Evolutionary conservation across 2,329 filamentous ascomycete species (phyloP).

Genomic region (Talaromyces verruculosus): DNA sequence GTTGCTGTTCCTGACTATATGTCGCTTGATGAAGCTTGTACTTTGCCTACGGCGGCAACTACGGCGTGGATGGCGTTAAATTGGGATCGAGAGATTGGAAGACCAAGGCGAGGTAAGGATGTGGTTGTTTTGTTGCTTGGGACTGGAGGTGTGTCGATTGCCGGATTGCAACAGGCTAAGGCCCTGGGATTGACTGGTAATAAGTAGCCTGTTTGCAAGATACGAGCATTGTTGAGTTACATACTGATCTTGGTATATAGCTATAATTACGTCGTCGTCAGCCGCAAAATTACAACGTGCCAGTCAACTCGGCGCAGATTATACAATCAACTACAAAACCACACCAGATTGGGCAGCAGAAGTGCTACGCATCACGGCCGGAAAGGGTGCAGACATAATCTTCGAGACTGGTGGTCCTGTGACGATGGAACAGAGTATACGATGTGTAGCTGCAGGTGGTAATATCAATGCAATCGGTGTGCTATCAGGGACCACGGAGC

Average conservation of each 20-base stretch:
- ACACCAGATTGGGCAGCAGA: slow-evolving; percentile 48
- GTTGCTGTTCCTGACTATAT: slow-evolving; percentile 44
- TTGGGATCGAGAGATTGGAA: slow-evolving; percentile 39
- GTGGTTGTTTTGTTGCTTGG: slow-evolving; percentile 58
- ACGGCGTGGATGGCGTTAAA: slow-evolving; percentile 54
- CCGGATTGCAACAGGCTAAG: slow-evolving; percentile 49
- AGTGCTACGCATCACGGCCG: slow-evolving; percentile 46
- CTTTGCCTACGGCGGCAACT: slow-evolving; percentile 49
- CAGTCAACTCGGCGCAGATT: slow-evolving; percentile 49
- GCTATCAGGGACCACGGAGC: slow-evolving; percentile 48
- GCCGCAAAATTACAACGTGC: slow-evolving; percentile 53
- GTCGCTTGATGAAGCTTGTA: slow-evolving; percentile 41
- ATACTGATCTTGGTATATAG: slow-evolving; percentile 29
- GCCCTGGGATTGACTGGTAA: slow-evolving; percentile 45
- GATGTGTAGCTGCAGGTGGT: slow-evolving; percentile 49
- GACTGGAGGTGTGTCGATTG: slow-evolving; percentile 50
- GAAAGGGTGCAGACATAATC: slow-evolving; percentile 51
- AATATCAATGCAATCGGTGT: slow-evolving; percentile 51
- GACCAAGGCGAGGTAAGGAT: slow-evolving; percentile 37
- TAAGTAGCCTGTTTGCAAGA: neutral
- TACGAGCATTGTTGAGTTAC: neutral
- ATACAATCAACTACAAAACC: slow-evolving; percentile 53
- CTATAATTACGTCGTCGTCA: slow-evolving; percentile 54
- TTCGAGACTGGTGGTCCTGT: slow-evolving; percentile 53
- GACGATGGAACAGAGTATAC: slow-evolving; percentile 52